Conservation (phyloP, 805 yeast genomes). For the Candida vartiovaarae region DNA sequence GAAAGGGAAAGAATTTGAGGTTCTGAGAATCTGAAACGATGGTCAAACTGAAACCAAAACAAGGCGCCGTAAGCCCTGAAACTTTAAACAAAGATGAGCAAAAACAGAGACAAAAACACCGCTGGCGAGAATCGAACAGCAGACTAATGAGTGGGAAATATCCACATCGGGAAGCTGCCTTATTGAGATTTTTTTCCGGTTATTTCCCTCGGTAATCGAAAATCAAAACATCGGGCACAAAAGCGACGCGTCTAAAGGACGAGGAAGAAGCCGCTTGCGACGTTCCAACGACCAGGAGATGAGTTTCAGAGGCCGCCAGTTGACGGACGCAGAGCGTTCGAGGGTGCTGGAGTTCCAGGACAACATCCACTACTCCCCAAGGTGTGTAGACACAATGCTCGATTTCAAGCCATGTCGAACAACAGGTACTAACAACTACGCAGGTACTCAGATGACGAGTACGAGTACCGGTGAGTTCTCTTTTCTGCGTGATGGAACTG, state of each 20-base stretch:
- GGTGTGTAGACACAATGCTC: constrained; percentile 26
- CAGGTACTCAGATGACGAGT: constrained; percentile 83
- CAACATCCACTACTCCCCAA: constrained; percentile 86
- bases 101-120: background rate
- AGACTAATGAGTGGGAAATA: too few relatives aligned
- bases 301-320: constrained; percentile 52
- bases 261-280: too few relatives aligned
- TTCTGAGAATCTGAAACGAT: constrained; percentile 5
- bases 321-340: constrained; percentile 78
- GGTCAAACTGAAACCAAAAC: background rate
- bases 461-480: constrained; percentile 57
- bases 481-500: too few relatives aligned
- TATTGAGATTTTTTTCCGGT: too few relatives aligned
- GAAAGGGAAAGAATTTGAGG: constrained; percentile 2
- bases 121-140: too few relatives aligned
- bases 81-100: background rate
- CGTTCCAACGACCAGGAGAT: constrained; percentile 8
- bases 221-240: background rate
- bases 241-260: too few relatives aligned
- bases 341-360: constrained; percentile 89
- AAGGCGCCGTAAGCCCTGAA: background rate
- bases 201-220: too few relatives aligned
- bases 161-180: too few relatives aligned
- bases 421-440: constrained; percentile 4
- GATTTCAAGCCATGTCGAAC: too few relatives aligned